Evolutionary conservation across 2,329 filamentous ascomycete species (phyloP), one percentile per base, ranked within the genome.

Genomic region (Trichoderma sp.): DNA sequence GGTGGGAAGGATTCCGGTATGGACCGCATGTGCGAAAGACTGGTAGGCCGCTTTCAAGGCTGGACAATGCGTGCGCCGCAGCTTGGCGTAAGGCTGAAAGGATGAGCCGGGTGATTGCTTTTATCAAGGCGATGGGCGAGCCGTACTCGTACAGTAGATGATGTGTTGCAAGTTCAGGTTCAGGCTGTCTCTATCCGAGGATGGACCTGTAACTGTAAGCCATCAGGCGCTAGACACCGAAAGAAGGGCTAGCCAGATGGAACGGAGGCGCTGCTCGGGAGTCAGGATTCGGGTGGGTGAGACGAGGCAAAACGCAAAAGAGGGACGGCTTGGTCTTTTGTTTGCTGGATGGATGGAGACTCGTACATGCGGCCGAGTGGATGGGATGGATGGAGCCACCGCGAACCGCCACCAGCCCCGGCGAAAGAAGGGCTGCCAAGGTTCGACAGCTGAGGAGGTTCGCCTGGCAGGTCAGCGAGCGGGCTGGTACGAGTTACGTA

Each of bases 301-400:
- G 72, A 75, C 72, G 38, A 74, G 62, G 71, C 62, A 56, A 69
- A 63, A 63, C 41, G 53, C 53, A 71, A 65, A 60, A 75, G 60
- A 74, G 71, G 71, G 71, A 74, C 71, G 71, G 62, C 45, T 50
- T 64, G 71, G 50, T 74, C 72, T 50, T 68, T 74, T 74, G 63
- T 74, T 62, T 62, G 66, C 56, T 66, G 71, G 71, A 73, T 63
- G 60, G 60, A 66, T 59, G 62, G 71, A 31, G 59, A 63, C 59
- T 64, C 38, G 69, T 50, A 65, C 60, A 65, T 73, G 71, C 62
- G 71, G 71, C 38, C 24, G 71, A 56, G 71, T 66, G 63, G 71
- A 60, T 45, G 63, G 59, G 71, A 74, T 62, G 27, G 71, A 74
- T 74, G 63, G 71, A 74, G 64, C 64, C 50, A 41, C 71, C 21